Base-by-base conservation (phyloP, 129 eudicot genomes). In the Scalesia atractyloides region DNA sequence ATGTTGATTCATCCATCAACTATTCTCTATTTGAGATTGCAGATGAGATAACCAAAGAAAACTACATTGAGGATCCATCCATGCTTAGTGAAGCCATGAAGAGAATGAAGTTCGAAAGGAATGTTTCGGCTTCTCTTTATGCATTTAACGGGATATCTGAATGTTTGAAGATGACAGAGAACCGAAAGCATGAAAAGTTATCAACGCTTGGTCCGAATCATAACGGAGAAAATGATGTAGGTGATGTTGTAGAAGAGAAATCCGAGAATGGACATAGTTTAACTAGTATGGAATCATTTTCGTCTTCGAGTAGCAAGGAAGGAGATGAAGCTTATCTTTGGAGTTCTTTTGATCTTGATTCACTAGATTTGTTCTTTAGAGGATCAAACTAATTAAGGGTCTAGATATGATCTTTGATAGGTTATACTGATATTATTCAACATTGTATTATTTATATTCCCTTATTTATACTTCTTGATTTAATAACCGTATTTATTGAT, bases 121-220 rank as follows among this genome's bases (percentile, higher is more conserved):
- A 70, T 44, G 68, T 83, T 46, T 86, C 87, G 0, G 87, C 87
- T 19, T 86, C 87, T 47, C 83, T 82, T 53, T 86, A 86, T 24
- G 87, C 87, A 9, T 64, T 82, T 19, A 80, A 86, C 14, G 87
- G 85, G 69, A 70, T 86, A 73, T 73, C 87, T 2, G 87, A 86
- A 24, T 83, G 83, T 57, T 50, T 83, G 66, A 70, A 69, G 77
- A 50, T 77, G 72, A 80, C 16, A 10, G 79, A 17, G 48, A 52
- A n/a, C 64, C 64, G 17, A 20, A 79, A 58, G 70, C 24, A 37
- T 72, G 75, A 46, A 4, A 64, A 84, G 20, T 22, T 60, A 13
- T 67, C 89, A 26, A 68, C 75, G 59, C 69, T 80, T 48, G 41
- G 63, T 19, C 66, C 56, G 5, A 52, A 63, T n/a, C 36, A 8